Percentiles rank a stretch among this genome's conserved stretches.
These are phyloP conservation scores for Phlyctochytrium bullatum DNA, from an alignment of 192 early-diverging fungal genomes.

Conservation along the genomic window DNA sequence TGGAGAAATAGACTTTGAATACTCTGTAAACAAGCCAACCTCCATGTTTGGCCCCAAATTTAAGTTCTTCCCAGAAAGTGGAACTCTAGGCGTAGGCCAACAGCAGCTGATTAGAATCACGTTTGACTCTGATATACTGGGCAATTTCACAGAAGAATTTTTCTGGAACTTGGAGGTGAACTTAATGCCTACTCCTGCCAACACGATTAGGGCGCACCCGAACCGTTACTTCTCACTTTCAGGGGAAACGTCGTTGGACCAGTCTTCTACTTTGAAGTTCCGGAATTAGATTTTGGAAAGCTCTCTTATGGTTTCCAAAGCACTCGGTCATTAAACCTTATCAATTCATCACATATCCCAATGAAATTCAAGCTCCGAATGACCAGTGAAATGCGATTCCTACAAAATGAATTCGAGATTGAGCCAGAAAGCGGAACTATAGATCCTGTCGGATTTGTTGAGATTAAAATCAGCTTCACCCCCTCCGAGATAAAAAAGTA, in stretches of 20 bases:
- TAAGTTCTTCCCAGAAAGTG: constrained; percentile 41
- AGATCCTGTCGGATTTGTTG: constrained; percentile 11
- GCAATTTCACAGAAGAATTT: constrained; percentile 55
- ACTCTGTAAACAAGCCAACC: constrained; percentile 13
- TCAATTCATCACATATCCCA: constrained; percentile 55
- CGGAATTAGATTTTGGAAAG: constrained; percentile 39
- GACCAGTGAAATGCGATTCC: not conserved
- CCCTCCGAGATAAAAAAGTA: constrained; percentile 42
- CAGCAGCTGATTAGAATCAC: constrained; percentile 38
- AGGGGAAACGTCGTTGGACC: constrained; percentile 57
- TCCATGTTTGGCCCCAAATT: constrained; percentile 50
- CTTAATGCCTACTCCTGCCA: not conserved
- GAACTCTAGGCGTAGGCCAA: constrained; percentile 42
- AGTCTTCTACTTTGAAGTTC: constrained; percentile 47
- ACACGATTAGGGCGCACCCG: constrained; percentile 42
- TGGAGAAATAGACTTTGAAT: constrained; percentile 50
- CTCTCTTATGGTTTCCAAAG: constrained; percentile 50
- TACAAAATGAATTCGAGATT: constrained; percentile 37
- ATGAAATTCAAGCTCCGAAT: constrained; percentile 45
- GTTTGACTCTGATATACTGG: constrained; percentile 47
- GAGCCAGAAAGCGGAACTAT: constrained; percentile 36
- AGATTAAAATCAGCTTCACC: constrained; percentile 38
- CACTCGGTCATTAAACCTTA: constrained; percentile 25
- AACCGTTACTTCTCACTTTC: constrained; percentile 37
- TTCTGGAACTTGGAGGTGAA: constrained; percentile 48